Percentiles rank a stretch among this genome's conserved stretches.
Conservation (phyloP, 768 basidiomycete species). For the Dioszegia crocea region DNA sequence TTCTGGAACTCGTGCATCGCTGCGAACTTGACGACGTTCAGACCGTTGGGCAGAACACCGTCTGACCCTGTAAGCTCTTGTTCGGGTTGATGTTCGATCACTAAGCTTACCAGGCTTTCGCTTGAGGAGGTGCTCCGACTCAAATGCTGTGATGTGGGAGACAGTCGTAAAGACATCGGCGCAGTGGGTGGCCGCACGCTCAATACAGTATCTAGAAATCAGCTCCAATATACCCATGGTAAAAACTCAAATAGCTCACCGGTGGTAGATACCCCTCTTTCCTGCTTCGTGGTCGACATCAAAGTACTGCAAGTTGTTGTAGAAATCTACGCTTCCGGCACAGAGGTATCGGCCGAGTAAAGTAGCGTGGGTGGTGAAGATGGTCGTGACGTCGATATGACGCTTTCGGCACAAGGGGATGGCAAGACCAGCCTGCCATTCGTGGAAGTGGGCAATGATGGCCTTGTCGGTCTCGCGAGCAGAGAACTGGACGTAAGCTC, state of each 20-base stretch:
- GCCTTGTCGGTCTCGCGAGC: conserved; percentile 73
- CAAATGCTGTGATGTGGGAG: conserved; percentile 96
- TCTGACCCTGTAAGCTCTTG: conserved; percentile 54
- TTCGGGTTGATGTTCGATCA: no score
- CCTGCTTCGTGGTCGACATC: conserved; percentile 99
- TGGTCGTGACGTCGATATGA: conserved; percentile 95
- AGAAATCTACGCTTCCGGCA: conserved; percentile 96
- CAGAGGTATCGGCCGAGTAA: conserved; percentile 97
- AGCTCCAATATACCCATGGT: background rate
- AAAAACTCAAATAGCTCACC: conserved; percentile 40
- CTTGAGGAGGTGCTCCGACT: conserved; percentile 91
- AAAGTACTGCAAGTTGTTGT: conserved; percentile 99
- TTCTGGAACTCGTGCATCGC: conserved; percentile 98
- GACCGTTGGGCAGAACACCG: conserved; percentile 91
- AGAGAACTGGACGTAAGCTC: conserved; percentile 23
- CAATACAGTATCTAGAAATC: conserved; percentile 73
- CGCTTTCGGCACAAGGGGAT: conserved; percentile 87
- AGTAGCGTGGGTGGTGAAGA: conserved; percentile 98
- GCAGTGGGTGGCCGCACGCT: conserved; percentile 87
- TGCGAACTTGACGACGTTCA: conserved; percentile 98
- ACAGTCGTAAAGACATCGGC: conserved; percentile 98
- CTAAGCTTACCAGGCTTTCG: conserved; percentile 71
- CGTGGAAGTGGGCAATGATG: conserved; percentile 96
- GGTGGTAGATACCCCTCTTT: conserved; percentile 96
- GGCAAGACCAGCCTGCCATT: conserved; percentile 97